These are phyloP conservation scores for Endotrypanum monterogeii DNA, from an alignment of 208 protist species.

Conservation along the genomic window DNA sequence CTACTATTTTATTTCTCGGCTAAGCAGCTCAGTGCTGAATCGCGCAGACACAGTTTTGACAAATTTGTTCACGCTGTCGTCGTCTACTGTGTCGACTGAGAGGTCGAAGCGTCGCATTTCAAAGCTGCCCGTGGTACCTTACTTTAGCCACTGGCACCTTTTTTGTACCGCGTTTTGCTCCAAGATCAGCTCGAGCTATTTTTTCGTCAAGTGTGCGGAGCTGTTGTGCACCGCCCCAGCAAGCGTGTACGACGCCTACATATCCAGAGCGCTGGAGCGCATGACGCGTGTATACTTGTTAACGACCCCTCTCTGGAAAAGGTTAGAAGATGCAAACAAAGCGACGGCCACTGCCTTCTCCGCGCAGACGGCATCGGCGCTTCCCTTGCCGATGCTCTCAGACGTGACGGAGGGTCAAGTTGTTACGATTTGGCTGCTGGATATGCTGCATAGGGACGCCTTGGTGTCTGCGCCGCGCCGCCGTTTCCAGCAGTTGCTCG, in stretches of 20 bases:
- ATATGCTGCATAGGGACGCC: slow-evolving; percentile 41
- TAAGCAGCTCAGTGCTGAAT: slow-evolving; percentile 32
- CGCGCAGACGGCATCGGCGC: not conserved
- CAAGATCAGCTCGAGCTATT: slow-evolving; percentile 56
- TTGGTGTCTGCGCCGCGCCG: slow-evolving; percentile 23
- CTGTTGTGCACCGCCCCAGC: slow-evolving; percentile 44
- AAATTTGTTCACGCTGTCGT: slow-evolving; percentile 1
- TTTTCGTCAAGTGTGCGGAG: slow-evolving; percentile 66
- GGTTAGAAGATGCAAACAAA: slow-evolving; percentile 21
- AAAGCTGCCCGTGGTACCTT: slow-evolving; percentile 28
- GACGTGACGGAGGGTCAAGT: slow-evolving; percentile 40
- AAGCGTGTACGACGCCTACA: slow-evolving; percentile 36
- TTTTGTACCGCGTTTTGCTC: slow-evolving; percentile 69
- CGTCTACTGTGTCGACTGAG: not conserved
- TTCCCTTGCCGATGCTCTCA: slow-evolving; percentile 15
- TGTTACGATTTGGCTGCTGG: slow-evolving; percentile 47
- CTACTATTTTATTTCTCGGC: slow-evolving; percentile 34
- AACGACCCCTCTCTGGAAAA: slow-evolving; percentile 29
- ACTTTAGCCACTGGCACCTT: slow-evolving; percentile 72
- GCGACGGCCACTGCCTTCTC: slow-evolving; percentile 18
- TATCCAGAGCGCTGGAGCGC: slow-evolving; percentile 29
- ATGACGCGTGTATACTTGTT: slow-evolving; percentile 33
- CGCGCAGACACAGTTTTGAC: slow-evolving; percentile 26
- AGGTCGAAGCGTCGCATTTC: slow-evolving; percentile 10
- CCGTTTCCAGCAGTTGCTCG: slow-evolving; percentile 36